Base-by-base conservation (phyloP, 192 early-diverging fungal genomes). In the Gryganskiella cystojenkinii region DNA sequence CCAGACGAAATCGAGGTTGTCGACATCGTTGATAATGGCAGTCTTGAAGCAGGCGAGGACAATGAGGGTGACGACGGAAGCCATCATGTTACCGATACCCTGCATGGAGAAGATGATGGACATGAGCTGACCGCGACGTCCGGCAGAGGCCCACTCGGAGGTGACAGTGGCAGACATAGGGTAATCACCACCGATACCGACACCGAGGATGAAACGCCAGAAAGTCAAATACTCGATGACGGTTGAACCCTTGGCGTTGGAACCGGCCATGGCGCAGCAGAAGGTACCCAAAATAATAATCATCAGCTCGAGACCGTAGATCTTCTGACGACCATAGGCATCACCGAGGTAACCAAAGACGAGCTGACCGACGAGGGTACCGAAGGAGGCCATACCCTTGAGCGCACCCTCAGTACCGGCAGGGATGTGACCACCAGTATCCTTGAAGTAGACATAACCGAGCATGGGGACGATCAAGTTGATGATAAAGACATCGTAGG, bases 401-500 rank as follows among this genome's bases (percentile, higher is more conserved):
- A 98, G 80, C 35, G 91, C 87, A 42, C 68, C 67, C 57, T 83
- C 97, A 64, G 90, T 87, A 45, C 87, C 80, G 30, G 82, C 72
- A 20, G 93, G 91, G 54, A 92, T 83, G 28, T 85, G 88, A 15
- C 82, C 71, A 24, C 83, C 65, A 50, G 67, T 49, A 46, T 65
- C 67, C 59, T 70, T 71, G 69, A 82, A 92, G 80, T 92, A 93
- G 19, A 91, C 84, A 67, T 88, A 92, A 7, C 90, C 90, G 42
- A 96, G 82, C 89, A 99, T 99, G 58, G 93, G 90, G 27, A 95
- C 86, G n/a, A 93, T 91, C 70, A 97, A 84, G 73, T 93, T 93
- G 81, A 99, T 99, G 67, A 96, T 90, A 76, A 98, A 98, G 63
- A 95, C 91, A 82, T 99, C 97, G 79, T 98, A 98, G 30, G 95